Percentiles rank a stretch among this genome's conserved stretches.
Evolutionary conservation across 225 moss, liverwort and hornwort genomes (phyloP).

Genomic region (Lunularia cruciata): DNA sequence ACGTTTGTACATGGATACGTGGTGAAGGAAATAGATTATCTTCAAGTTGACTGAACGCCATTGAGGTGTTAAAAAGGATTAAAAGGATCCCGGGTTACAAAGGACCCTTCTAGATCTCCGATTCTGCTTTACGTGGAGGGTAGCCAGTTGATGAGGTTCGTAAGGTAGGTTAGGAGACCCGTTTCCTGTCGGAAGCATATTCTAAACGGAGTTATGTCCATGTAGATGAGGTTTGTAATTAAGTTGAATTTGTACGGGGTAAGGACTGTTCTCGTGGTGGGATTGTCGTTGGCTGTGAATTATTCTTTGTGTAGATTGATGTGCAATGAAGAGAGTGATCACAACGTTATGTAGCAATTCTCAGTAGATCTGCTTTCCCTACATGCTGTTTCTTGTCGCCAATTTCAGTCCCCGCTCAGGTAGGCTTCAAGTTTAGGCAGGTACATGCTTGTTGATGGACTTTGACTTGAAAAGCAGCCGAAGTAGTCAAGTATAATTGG

Average conservation of each 20-base stretch:
- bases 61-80: neutral
- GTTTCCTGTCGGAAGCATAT: neutral
- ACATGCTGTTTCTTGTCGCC: too few relatives aligned
- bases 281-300: neutral
- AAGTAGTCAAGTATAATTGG: too few relatives aligned
- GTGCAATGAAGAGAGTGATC: neutral
- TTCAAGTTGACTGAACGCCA: neutral
- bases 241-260: neutral
- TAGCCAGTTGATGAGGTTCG: neutral
- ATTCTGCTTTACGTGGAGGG: neutral
- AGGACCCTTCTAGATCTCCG: neutral
- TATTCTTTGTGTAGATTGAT: neutral
- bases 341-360: neutral
- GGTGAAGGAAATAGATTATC: slow-evolving; percentile 3
- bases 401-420: too few relatives aligned
- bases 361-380: too few relatives aligned
- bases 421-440: too few relatives aligned
- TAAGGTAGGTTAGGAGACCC: neutral
- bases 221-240: slow-evolving; percentile 10
- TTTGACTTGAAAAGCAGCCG: too few relatives aligned
- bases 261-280: neutral
- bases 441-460: too few relatives aligned
- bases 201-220: neutral
- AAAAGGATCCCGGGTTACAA: neutral
- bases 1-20: neutral